A percentile compares a stretch with the other conserved stretches of the same genome.
phyloP scores from a whole-genome alignment of 257 asterid genomes.

The Primulina tabacum region DNA sequence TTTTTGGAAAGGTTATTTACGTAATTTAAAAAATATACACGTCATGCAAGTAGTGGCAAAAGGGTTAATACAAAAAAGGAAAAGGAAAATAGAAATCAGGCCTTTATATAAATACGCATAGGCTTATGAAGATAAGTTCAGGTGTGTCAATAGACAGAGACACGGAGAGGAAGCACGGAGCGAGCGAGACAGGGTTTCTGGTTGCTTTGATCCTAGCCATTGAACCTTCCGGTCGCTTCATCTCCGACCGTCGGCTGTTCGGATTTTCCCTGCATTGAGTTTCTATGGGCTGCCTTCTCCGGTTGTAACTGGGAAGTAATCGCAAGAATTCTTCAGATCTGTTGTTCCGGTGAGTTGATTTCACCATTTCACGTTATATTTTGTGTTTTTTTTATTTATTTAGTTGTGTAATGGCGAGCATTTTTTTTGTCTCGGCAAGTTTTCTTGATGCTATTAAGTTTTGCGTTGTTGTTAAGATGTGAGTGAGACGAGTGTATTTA shows the following conservation, averaged over 20 bases:
- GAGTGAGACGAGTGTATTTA: slow-evolving; percentile 15
- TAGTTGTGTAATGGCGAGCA: neutral
- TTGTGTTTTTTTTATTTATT: neutral
- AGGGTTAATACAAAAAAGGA: neutral
- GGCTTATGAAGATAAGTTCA: slow-evolving; percentile 4
- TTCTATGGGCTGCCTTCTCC: slow-evolving; percentile 27
- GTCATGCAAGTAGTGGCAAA: neutral
- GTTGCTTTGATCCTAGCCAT: slow-evolving; percentile 34
- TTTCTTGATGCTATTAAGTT: slow-evolving; percentile 23
- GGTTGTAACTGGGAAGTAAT: slow-evolving; percentile 21
- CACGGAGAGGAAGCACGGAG: slow-evolving; percentile 8
- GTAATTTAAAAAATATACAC: no score
- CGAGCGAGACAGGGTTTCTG: slow-evolving; percentile 27
- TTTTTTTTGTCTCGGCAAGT: neutral
- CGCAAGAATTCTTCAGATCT: slow-evolving; percentile 51
- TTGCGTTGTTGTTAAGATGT: neutral
- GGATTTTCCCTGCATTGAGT: slow-evolving; percentile 26
- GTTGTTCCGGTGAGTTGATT: slow-evolving; percentile 57
- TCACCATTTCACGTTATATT: slow-evolving; percentile 8
- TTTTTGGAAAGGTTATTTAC: no score
- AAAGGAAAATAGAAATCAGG: no score
- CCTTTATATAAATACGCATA: no score
- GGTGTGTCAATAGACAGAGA: neutral
- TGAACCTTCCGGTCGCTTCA: slow-evolving; percentile 25
- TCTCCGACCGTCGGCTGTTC: slow-evolving; percentile 40